phyloP scores from a whole-genome alignment of 768 basidiomycete genomes.

The Termitomyces sp. region DNA sequence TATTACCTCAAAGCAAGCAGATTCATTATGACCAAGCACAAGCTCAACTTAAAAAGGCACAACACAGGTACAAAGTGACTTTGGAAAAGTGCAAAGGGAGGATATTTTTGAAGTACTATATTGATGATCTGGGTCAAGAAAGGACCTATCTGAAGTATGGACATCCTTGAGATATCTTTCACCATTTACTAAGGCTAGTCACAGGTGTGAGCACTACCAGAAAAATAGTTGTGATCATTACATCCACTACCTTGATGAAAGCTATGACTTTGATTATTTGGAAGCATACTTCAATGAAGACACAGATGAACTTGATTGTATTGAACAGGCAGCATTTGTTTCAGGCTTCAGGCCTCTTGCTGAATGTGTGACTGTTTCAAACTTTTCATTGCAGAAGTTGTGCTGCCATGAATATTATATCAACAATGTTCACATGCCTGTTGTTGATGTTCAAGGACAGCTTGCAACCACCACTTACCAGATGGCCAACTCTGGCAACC shows the following conservation, averaged over 20 bases:
- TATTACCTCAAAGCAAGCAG: not conserved
- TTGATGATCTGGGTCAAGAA: not conserved
- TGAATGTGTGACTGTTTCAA: slow-evolving; percentile 1
- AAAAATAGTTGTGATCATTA: not conserved
- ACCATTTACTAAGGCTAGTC: no score
- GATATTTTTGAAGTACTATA: not conserved
- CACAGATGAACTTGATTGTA: slow-evolving; percentile 14
- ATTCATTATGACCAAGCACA: not conserved
- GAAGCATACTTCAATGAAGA: slow-evolving; percentile 6
- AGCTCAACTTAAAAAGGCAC: not conserved
- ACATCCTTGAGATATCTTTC: not conserved
- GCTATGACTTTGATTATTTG: slow-evolving; percentile 18
- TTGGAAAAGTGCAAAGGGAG: not conserved
- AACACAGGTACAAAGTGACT: not conserved
- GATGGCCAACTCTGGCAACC: slow-evolving; percentile 7
- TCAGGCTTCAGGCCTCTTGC: slow-evolving; percentile 13
- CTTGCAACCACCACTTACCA: not conserved
- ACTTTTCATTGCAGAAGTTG: not conserved
- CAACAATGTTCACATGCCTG: no score
- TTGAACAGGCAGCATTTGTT: slow-evolving; percentile 14
- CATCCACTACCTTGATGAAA: not conserved
- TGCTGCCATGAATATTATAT: not conserved
- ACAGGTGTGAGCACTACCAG: slow-evolving; percentile 7
- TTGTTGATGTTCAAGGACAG: no score
- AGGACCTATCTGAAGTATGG: not conserved